Evolutionary conservation across 129 eudicot genomes (phyloP), one percentile per base, ranked within the genome.

Genomic region (Escallonia rubra): DNA sequence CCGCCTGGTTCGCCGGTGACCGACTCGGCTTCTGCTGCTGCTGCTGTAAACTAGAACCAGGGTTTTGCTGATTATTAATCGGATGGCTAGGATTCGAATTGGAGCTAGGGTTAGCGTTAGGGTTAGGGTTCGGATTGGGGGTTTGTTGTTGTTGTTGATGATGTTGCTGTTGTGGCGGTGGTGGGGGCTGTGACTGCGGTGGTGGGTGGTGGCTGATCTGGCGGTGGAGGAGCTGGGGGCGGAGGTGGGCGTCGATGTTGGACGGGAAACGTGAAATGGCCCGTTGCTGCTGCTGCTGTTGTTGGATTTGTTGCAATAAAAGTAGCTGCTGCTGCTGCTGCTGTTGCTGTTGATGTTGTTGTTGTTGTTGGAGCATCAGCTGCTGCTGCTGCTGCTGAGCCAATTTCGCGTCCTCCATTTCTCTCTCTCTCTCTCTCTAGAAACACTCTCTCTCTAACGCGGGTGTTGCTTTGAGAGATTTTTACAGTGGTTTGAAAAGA

Each of bases 251-350:
- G 53, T 85, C 86, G 75, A 91, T 87, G 68, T 87, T 91, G 10
- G 97, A 91, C 3, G 97, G 97, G 70, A 91, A 91, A 2, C 96
- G 93, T 40, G 96, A 81, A 46, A 91, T 83, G 63, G 88, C 93
- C 50, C 71, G 80, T 39, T 82, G 81, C 54, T 85, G 90, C 43
- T 72, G 81, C 7, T 80, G 76, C 34, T 87, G 73, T 5, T 65
- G 78, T 41, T 76, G 84, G 12, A 78, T 65, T 61, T 86, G 95
- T 47, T 77, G 87, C 3, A 74, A 53, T n/a, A 80, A 57, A 0
- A 79, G 72, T 40, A 55, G 52, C 23, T 87, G 90, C 45, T 83
- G 83, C 15, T 83, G 87, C 57, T 76, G 82, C 7, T 79, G 76
- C 10, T 72, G 72, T 5, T n/a, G 52, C 23, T 87, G 90, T 41